A percentile compares a stretch with the other conserved stretches of the same genome.
phyloP scores from a whole-genome alignment of 202 grass and related monocot genomes.

The Digitaria exilis region DNA sequence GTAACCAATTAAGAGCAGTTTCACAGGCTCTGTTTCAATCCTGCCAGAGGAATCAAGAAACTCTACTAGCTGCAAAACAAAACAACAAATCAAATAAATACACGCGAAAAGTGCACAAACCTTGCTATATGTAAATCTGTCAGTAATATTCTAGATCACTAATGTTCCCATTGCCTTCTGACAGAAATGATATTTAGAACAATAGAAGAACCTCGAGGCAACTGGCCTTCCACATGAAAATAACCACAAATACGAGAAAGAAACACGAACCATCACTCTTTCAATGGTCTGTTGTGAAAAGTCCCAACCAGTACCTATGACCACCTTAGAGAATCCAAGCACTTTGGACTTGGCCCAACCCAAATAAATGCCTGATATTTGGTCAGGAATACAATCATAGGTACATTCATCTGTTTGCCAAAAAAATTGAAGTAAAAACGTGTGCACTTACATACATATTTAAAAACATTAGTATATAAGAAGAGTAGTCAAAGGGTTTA shows the following conservation, averaged over 20 bases:
- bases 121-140: not conserved
- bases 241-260: conserved; percentile 1
- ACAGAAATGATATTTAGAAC: not conserved
- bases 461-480: not conserved
- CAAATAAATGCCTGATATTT: conserved; percentile 76
- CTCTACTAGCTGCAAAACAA: conserved; percentile 53
- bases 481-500: conserved; percentile 4
- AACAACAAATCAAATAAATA: not conserved
- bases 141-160: not conserved
- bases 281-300: conserved; percentile 41
- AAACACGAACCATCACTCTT: conserved; percentile 60
- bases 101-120: not conserved
- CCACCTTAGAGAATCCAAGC: conserved; percentile 49
- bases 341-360: conserved; percentile 77
- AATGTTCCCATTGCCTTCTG: not conserved
- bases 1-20: conserved; percentile 71
- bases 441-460: not conserved
- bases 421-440: conserved; percentile 4
- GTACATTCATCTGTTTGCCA: conserved; percentile 53
- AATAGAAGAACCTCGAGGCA: not conserved
- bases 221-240: not conserved
- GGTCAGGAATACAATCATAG: conserved; percentile 70
- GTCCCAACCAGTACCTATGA: conserved; percentile 79
- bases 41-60: conserved; percentile 49
- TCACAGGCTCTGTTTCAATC: conserved; percentile 42